Base-by-base conservation (phyloP, 306 rosid genomes). In the Cyclanthera cordifolia region DNA sequence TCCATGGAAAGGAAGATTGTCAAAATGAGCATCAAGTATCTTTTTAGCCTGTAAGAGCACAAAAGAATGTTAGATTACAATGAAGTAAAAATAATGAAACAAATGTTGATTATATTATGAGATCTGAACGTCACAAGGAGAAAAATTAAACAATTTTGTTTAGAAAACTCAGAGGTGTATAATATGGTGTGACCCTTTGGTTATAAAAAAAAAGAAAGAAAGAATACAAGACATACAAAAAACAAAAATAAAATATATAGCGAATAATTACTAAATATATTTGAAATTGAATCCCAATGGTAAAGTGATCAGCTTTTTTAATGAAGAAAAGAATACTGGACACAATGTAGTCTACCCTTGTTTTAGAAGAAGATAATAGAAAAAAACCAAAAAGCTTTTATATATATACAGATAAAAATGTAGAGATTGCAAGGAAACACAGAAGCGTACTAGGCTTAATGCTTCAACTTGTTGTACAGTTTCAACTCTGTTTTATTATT, bases 1-100 rank as follows among this genome's bases (percentile, higher is more conserved):
- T 48, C 97, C 97, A 80, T 91, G 96, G 75, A 91, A 88, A 37
- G 97, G 95, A 82, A 91, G 97, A 78, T 76, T 83, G 79, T 91
- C 96, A 74, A 73, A 88, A 67, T 78, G 85, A 72, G 83, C 74
- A 73, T 88, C 91, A 3, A 82, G 50, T 57, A 91, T 67, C 75
- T 83, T 86, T 75, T 85, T 88, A 14, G 91, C 84, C 97, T 91
- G 82, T 75, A 79, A 77, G 64, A 19, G 57, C 69, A 75, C 69
- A 76, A 72, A 53, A 76, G 60, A 74, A 69, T 79, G 77, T 79
- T 49, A 74, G 21, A 70, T 53, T 37, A 63, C n/a, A 55, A 59
- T 53, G 60, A 53, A 52, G 68, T 66, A 76, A 74, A 41, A 45
- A 61, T 20, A 9, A 23, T 65, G 49, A 60, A 52, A 75, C 5